Conservation (phyloP, 306 rosid species). For the Medicago lupulina region DNA sequence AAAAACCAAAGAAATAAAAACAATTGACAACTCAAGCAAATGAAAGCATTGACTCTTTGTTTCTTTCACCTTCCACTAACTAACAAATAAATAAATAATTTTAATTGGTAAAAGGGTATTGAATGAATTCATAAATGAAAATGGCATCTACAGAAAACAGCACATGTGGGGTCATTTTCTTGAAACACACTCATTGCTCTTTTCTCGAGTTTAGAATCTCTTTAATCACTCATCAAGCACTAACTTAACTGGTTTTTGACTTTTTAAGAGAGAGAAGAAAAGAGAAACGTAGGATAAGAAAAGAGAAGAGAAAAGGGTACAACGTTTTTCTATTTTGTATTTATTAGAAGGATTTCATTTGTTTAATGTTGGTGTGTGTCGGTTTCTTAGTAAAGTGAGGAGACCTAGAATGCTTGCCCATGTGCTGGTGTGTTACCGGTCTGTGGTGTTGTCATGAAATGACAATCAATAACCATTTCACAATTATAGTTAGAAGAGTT, state of each 20-base stretch:
- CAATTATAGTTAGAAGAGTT: no score
- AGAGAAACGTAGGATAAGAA: conserved; percentile 9
- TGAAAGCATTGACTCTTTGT: conserved; percentile 45
- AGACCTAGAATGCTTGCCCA: conserved; percentile 9
- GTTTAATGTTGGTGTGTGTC: neutral
- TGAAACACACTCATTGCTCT: conserved; percentile 80
- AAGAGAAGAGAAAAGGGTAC: neutral
- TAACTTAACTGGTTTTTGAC: conserved; percentile 32
- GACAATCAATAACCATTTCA: no score
- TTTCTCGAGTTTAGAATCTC: conserved; percentile 62
- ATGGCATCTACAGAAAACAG: conserved; percentile 24
- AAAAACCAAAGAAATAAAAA: conserved; percentile 46
- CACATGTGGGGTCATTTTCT: conserved; percentile 72
- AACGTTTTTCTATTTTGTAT: conserved; percentile 7
- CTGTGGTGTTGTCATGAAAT: neutral
- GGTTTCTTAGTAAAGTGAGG: conserved; percentile 2
- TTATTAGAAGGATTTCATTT: neutral
- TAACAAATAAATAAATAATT: neutral
- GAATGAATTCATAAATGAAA: conserved; percentile 36
- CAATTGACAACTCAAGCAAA: conserved; percentile 48
- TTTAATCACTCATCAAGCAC: conserved; percentile 17
- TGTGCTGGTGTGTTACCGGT: conserved; percentile 18
- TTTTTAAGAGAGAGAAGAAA: conserved; percentile 7
- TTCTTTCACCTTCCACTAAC: neutral
- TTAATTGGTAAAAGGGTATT: neutral